Evolutionary conservation across 2,329 filamentous ascomycete species (phyloP).

Genomic region (Fusarium sp.): DNA sequence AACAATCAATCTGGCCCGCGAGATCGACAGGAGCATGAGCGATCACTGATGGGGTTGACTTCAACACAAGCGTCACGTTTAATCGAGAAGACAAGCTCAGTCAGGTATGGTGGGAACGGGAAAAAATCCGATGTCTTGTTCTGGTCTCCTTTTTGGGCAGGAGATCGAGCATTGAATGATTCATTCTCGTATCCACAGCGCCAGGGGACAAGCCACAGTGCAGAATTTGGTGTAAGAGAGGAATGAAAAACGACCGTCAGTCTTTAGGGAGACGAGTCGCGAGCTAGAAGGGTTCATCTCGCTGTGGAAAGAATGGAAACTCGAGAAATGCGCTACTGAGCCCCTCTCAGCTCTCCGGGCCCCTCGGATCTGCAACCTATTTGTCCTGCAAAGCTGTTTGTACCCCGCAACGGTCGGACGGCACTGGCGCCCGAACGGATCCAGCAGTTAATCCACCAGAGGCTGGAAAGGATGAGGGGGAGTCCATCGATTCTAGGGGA

Average conservation of each 20-base stretch:
- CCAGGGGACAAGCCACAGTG: slow-evolving; percentile 24
- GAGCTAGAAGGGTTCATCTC: slow-evolving; percentile 45
- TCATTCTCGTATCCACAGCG: slow-evolving; percentile 36
- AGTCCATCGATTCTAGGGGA: slow-evolving; percentile 25
- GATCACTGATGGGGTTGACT: slow-evolving; percentile 36
- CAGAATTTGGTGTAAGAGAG: slow-evolving; percentile 19
- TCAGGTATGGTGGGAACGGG: slow-evolving; percentile 12
- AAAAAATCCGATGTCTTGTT: slow-evolving; percentile 2
- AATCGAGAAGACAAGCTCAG: slow-evolving; percentile 3
- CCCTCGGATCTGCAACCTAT: slow-evolving; percentile 49
- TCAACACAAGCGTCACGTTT: slow-evolving; percentile 16
- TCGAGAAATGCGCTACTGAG: slow-evolving; percentile 30
- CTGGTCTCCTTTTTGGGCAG: slow-evolving; percentile 17
- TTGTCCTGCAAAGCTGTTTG: slow-evolving; percentile 43
- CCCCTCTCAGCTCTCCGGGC: slow-evolving; percentile 43
- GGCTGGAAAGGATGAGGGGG: slow-evolving; percentile 26
- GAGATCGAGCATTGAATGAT: slow-evolving; percentile 22
- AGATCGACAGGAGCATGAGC: slow-evolving; percentile 47
- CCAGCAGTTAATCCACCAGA: slow-evolving; percentile 37
- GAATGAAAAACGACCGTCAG: slow-evolving; percentile 24
- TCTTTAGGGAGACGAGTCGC: slow-evolving; percentile 23
- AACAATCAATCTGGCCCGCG: slow-evolving; percentile 24
- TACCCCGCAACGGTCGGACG: slow-evolving; percentile 51
- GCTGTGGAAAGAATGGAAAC: slow-evolving; percentile 46
- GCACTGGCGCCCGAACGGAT: slow-evolving; percentile 47